These are phyloP conservation scores for Geranium brycei DNA, from an alignment of 345 rosid genomes.

Conservation along the genomic window DNA sequence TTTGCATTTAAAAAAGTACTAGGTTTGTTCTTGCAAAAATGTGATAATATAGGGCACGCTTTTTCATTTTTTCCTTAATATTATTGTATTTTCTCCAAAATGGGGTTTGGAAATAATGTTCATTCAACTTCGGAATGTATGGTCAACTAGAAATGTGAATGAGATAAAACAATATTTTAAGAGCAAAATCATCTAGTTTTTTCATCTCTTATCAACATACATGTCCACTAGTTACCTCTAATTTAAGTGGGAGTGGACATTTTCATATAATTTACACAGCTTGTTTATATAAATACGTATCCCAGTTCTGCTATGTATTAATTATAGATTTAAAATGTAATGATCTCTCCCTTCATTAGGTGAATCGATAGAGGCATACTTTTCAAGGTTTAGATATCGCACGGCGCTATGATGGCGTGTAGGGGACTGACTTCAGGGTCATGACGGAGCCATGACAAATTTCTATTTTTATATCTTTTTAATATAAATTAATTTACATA, in stretches of 20 bases:
- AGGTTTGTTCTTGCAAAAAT: too few relatives aligned
- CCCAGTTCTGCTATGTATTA: conserved; percentile 1
- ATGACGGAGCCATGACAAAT: too few relatives aligned
- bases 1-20: neutral
- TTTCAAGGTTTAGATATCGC: neutral
- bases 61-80: too few relatives aligned
- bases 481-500: too few relatives aligned
- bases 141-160: neutral
- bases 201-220: conserved; percentile 1
- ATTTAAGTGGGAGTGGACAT: conserved; percentile 11
- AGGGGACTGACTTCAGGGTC: neutral
- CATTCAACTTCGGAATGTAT: neutral
- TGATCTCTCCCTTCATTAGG: conserved; percentile 47
- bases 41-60: too few relatives aligned
- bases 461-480: too few relatives aligned
- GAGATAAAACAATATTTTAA: neutral
- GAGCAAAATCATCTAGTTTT: neutral
- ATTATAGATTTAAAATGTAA: conserved; percentile 15
- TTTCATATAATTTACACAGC: conserved; percentile 27
- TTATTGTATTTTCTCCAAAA: too few relatives aligned
- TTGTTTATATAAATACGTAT: conserved; percentile 9
- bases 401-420: neutral
- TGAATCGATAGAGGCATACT: conserved; percentile 16
- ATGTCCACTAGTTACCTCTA: conserved; percentile 9
- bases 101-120: too few relatives aligned